Base-by-base conservation (phyloP, 2,329 filamentous ascomycete species). In the Colletotrichum sp. region DNA sequence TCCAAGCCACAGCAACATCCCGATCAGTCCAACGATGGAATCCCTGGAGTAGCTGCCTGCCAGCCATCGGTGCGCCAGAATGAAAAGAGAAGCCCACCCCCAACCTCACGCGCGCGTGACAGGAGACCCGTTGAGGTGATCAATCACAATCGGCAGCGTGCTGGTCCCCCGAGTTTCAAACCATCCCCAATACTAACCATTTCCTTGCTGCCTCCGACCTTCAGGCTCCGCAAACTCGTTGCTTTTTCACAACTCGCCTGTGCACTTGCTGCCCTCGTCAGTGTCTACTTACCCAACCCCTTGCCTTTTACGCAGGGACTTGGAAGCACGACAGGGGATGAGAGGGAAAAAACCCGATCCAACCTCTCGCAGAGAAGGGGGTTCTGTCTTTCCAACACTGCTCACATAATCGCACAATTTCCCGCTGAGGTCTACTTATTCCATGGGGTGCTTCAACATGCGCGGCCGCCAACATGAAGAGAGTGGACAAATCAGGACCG, bases 81-180 rank as follows among this genome's bases (percentile, higher is more conserved):
- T 25, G 32, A 71, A 30, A 55, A 18, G 55, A 18, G 55, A 28
- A 67, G 28, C 56, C 69, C 61, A 62, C 69, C 55, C 58, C 69
- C 70, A 75, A 73, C 61, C 69, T 64, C 73, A 56, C 64, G 70
- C 64, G 39, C 64, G 73, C 70, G 73, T 73, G 73, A 73, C 64
- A 48, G 28, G 43, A 66, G 27, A 36, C 28, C 32, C 55, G 43
- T 68, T 68, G 43, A 64, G 30, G 52, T 75, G 56, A 73, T 73
- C 48, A 73, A 67, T 73, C 70, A 75, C 58, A 64, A 71, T 75
- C 58, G 64, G 66, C 64, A 65, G 64, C 73, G 48, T 68, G 43
- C 43, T 32, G 62, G 61, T 64, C 52, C 32, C 62, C 55, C 58
- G 62, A 66, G 64, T 68, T 73, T 75, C 73, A 65, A 75, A 48